A percentile compares a stretch with the other conserved stretches of the same genome.
Evolutionary conservation across 768 basidiomycete species (phyloP).

Genomic region (Glaciozyma martinii): DNA sequence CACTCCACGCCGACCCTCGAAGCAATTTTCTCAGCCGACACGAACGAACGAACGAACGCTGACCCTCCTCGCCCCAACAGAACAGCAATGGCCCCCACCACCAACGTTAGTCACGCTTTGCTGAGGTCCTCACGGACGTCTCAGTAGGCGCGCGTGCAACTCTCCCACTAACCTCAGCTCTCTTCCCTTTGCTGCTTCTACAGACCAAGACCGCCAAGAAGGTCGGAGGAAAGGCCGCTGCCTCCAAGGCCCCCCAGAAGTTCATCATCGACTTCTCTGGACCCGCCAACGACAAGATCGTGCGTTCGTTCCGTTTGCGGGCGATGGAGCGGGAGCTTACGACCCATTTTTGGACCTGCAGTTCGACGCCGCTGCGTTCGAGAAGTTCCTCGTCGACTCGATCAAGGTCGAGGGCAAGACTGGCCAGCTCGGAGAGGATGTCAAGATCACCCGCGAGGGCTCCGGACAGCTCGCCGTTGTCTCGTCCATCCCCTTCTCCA

Average conservation of each 20-base stretch:
- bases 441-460: slow-evolving; percentile 70
- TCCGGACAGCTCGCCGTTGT: slow-evolving; percentile 69
- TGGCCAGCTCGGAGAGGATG: slow-evolving; percentile 79
- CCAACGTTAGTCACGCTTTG: neutral
- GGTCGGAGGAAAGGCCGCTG: slow-evolving; percentile 34
- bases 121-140: slow-evolving; percentile 1
- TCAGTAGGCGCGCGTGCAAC: neutral
- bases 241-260: slow-evolving; percentile 53
- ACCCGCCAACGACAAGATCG: slow-evolving; percentile 53
- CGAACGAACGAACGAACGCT: too few species aligned
- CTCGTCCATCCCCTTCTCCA: slow-evolving; percentile 82
- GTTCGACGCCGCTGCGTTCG: slow-evolving; percentile 36
- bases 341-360: neutral
- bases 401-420: slow-evolving; percentile 89
- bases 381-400: slow-evolving; percentile 67
- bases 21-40: too few species aligned
- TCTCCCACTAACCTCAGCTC: neutral
- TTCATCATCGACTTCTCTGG: slow-evolving; percentile 79
- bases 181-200: neutral
- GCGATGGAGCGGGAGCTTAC: neutral
- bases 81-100: neutral
- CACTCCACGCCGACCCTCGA: too few species aligned
- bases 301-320: neutral
- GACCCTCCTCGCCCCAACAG: too few species aligned
- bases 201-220: neutral